Conservation (phyloP, 768 basidiomycete species). For the Kockovaella imperatae region DNA sequence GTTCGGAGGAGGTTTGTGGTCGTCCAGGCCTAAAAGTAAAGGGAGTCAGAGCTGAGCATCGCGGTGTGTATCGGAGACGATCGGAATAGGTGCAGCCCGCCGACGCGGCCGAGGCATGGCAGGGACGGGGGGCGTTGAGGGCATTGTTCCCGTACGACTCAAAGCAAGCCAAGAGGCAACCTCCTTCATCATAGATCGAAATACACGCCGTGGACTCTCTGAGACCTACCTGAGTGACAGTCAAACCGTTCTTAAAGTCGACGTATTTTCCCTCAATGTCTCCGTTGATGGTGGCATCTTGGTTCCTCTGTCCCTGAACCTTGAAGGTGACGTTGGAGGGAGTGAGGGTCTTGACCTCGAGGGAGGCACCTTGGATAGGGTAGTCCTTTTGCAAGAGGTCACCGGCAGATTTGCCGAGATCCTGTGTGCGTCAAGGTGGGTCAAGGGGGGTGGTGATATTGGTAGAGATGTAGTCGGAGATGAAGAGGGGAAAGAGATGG, state of each 20-base stretch:
- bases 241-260: constrained; percentile 84
- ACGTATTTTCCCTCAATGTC: constrained; percentile 94
- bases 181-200: no score
- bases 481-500: constrained; percentile 1
- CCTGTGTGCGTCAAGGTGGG: constrained; percentile 26
- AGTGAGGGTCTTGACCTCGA: constrained; percentile 49
- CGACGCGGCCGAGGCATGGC: no score
- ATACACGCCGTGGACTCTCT: not conserved
- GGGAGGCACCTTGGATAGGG: constrained; percentile 55
- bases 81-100: no score
- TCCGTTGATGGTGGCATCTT: constrained; percentile 74
- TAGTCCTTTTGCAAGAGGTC: constrained; percentile 92
- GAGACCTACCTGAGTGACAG: constrained; percentile 58
- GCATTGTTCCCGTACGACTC: no score
- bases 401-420: constrained; percentile 82
- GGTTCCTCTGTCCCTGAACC: constrained; percentile 61
- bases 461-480: constrained; percentile 5
- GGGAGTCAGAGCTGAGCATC: not conserved
- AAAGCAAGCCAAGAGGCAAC: no score
- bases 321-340: constrained; percentile 83
- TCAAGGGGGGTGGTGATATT: not conserved
- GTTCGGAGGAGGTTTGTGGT: constrained; percentile 87
- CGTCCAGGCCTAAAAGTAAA: constrained; percentile 69
- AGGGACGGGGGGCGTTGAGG: no score
- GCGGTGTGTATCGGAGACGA: not conserved